Percentiles rank a stretch among this genome's conserved stretches.
These are phyloP conservation scores for Trichophyton benhamiae DNA, from an alignment of 2,329 filamentous ascomycete species.

Conservation along the genomic window DNA sequence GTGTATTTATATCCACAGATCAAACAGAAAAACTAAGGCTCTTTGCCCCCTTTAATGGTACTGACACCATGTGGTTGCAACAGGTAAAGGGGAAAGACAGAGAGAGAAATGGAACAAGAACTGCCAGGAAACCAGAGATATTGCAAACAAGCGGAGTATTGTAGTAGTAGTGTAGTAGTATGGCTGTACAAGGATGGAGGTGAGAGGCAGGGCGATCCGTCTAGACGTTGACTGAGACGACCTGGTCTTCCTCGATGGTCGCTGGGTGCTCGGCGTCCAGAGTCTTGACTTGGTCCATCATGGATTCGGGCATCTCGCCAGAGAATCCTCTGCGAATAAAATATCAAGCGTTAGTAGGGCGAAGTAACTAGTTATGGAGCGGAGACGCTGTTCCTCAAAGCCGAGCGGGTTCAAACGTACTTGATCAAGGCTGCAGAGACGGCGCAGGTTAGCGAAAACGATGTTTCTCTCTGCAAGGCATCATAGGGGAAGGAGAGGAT, in stretches of 20 bases:
- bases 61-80: background rate
- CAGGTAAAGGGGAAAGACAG: background rate
- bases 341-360: background rate
- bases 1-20: background rate
- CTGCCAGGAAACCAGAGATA: background rate
- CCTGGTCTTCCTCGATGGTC: constrained; percentile 63
- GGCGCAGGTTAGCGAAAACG: background rate
- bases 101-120: background rate
- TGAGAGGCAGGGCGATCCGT: background rate
- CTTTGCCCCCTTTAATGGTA: background rate
- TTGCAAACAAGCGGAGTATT: background rate
- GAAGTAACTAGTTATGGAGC: background rate
- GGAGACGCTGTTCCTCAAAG: background rate
- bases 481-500: no score
- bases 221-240: constrained; percentile 40
- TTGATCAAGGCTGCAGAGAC: constrained; percentile 28
- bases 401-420: constrained; percentile 20
- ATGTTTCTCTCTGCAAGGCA: no score
- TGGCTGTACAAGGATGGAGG: background rate
- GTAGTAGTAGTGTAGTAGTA: background rate
- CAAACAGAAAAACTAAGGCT: background rate
- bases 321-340: constrained; percentile 56
- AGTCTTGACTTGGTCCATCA: constrained; percentile 54
- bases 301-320: constrained; percentile 56
- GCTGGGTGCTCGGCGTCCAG: constrained; percentile 50